A percentile compares a stretch with the other conserved stretches of the same genome.
phyloP scores from a whole-genome alignment of 225 moss, liverwort and hornwort species.

The Bryum argenteum region DNA sequence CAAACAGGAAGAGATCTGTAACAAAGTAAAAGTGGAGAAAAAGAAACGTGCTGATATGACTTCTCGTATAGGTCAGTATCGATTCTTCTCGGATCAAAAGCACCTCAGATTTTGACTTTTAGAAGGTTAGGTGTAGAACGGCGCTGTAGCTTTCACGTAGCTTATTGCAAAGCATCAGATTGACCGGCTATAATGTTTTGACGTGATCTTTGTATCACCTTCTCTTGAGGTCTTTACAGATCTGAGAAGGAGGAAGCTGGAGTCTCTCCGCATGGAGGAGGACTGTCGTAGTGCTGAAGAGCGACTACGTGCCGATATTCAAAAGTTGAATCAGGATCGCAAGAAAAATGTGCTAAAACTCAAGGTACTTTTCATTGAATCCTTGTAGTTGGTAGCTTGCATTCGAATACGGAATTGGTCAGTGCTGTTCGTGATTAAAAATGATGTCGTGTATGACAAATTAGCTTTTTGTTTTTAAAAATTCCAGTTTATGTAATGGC shows the following conservation, averaged over 20 bases:
- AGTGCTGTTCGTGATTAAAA: background rate
- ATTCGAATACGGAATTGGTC: background rate
- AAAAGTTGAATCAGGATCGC: slow-evolving; percentile 58
- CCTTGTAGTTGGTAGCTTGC: slow-evolving; percentile 6
- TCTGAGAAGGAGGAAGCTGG: slow-evolving; percentile 61
- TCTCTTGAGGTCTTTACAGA: slow-evolving; percentile 51
- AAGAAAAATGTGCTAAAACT: slow-evolving; percentile 64
- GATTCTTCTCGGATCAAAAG: slow-evolving; percentile 20
- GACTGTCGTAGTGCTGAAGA: slow-evolving; percentile 64
- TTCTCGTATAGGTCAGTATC: slow-evolving; percentile 60
- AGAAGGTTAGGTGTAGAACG: slow-evolving; percentile 18
- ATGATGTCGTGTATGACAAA: slow-evolving; percentile 14
- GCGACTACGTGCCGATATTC: slow-evolving; percentile 58
- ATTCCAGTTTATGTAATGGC: slow-evolving; percentile 9
- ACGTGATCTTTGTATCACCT: slow-evolving; percentile 1
- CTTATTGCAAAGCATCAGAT: slow-evolving; percentile 3
- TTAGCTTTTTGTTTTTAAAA: slow-evolving; percentile 12
- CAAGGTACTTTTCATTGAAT: slow-evolving; percentile 52
- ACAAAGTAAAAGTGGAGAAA: slow-evolving; percentile 61
- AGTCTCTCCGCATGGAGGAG: slow-evolving; percentile 56
- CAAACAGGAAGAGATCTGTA: slow-evolving; percentile 72
- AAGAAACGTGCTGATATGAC: slow-evolving; percentile 60
- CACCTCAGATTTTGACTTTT: slow-evolving; percentile 19
- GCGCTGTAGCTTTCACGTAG: slow-evolving; percentile 8
- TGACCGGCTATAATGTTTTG: slow-evolving; percentile 3